Conservation (phyloP, 1,284 basidiomycete species). For the Naganishia liquefaciens region DNA sequence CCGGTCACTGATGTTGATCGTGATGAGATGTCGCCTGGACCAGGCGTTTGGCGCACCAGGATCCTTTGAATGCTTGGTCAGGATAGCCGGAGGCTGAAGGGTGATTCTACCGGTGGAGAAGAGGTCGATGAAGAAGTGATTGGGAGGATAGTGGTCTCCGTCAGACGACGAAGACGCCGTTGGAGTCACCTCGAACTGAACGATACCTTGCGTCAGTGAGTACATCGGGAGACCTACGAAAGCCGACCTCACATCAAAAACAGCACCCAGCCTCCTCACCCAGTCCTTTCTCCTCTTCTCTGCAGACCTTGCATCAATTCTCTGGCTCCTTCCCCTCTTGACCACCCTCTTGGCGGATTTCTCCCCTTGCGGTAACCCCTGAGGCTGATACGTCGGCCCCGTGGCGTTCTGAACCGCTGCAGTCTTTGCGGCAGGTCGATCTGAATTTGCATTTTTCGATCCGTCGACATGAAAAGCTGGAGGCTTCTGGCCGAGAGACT, state of each 20-base stretch:
- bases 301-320: constrained; percentile 1
- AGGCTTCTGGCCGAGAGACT: constrained; percentile 15
- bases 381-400: constrained; percentile 12
- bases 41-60: not conserved
- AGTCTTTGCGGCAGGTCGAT: not conserved
- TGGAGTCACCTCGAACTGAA: constrained; percentile 16
- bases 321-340: not conserved
- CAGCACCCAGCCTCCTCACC: constrained; percentile 10
- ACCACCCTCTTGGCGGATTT: not conserved
- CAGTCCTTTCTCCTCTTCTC: constrained; percentile 19
- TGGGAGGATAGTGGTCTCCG: not conserved
- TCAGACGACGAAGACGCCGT: not conserved
- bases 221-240: not conserved
- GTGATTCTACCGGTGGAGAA: constrained; percentile 16
- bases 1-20: constrained; percentile 14
- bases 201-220: not conserved
- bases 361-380: constrained; percentile 2
- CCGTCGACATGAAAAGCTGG: not conserved
- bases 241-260: constrained; percentile 10
- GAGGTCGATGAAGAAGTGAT: constrained; percentile 17
- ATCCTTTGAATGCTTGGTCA: not conserved
- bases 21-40: constrained; percentile 5
- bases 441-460: not conserved
- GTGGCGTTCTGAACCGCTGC: not conserved
- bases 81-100: constrained; percentile 7